phyloP scores from a whole-genome alignment of 441 rosid genomes.

The Pelargonium australe region DNA sequence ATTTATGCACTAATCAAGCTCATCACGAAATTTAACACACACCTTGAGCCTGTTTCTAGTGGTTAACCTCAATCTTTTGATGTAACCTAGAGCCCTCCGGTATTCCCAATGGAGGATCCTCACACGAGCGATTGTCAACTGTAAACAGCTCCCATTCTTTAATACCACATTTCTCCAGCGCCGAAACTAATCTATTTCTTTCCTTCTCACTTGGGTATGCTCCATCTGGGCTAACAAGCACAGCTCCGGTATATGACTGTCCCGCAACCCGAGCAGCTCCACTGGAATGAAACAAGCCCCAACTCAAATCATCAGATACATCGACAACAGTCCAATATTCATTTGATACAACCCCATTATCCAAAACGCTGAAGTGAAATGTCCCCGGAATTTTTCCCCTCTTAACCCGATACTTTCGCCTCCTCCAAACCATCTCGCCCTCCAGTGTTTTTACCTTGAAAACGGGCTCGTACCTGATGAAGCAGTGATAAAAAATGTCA shows the following conservation, averaged over 20 bases:
- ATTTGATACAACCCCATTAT: slow-evolving; percentile 85
- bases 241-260: slow-evolving; percentile 84
- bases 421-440: slow-evolving; percentile 67
- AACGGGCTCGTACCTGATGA: slow-evolving; percentile 37
- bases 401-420: slow-evolving; percentile 75
- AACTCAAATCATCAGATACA: slow-evolving; percentile 69
- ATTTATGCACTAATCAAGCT: background rate
- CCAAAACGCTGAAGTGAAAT: slow-evolving; percentile 71
- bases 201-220: slow-evolving; percentile 49
- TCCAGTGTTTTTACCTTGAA: slow-evolving; percentile 76
- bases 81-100: slow-evolving; percentile 71
- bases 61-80: slow-evolving; percentile 28
- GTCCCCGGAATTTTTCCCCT: slow-evolving; percentile 62
- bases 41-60: slow-evolving; percentile 18
- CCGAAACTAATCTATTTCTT: slow-evolving; percentile 33
- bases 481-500: too few relatives aligned
- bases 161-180: slow-evolving; percentile 67
- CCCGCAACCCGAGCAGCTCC: slow-evolving; percentile 92
- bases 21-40: background rate
- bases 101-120: slow-evolving; percentile 64
- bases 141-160: slow-evolving; percentile 79
- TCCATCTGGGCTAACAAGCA: slow-evolving; percentile 78
- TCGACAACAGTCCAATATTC: slow-evolving; percentile 84
- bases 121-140: slow-evolving; percentile 70
- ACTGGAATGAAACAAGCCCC: slow-evolving; percentile 81